Conservation (phyloP, 208 protist species). For the Leishmania arabica region DNA sequence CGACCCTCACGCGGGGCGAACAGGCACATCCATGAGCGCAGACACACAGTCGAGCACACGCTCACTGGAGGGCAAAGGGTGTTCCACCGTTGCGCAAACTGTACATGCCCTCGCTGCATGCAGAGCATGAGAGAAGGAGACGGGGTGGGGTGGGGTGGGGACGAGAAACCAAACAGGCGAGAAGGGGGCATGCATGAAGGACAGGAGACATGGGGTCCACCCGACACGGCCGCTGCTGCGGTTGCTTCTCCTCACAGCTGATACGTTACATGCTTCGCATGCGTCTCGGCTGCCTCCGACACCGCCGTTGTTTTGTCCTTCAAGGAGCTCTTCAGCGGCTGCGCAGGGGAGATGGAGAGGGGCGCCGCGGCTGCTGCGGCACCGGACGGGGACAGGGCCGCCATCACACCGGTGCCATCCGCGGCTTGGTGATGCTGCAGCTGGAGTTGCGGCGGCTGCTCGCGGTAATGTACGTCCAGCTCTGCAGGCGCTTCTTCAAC, state of each 20-base stretch:
- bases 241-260: slow-evolving; percentile 16
- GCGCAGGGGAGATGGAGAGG: not conserved
- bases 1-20: not conserved
- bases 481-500: not conserved
- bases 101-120: not conserved
- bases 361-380: not conserved
- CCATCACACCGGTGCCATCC: not conserved
- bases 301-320: slow-evolving; percentile 18
- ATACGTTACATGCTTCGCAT: slow-evolving; percentile 41
- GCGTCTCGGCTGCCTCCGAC: not conserved
- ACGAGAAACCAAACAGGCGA: not conserved
- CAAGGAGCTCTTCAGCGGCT: slow-evolving; percentile 33
- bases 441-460: not conserved
- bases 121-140: not conserved
- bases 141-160: not conserved
- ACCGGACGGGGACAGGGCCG: not conserved
- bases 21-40: not conserved
- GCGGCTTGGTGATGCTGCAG: not conserved
- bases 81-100: not conserved
- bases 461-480: not conserved
- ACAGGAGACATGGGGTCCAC: not conserved
- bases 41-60: not conserved
- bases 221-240: not conserved
- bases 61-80: not conserved
- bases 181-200: not conserved